These are phyloP conservation scores for Rhodotorula graminis DNA, from an alignment of 768 basidiomycete genomes.

Conservation along the genomic window DNA sequence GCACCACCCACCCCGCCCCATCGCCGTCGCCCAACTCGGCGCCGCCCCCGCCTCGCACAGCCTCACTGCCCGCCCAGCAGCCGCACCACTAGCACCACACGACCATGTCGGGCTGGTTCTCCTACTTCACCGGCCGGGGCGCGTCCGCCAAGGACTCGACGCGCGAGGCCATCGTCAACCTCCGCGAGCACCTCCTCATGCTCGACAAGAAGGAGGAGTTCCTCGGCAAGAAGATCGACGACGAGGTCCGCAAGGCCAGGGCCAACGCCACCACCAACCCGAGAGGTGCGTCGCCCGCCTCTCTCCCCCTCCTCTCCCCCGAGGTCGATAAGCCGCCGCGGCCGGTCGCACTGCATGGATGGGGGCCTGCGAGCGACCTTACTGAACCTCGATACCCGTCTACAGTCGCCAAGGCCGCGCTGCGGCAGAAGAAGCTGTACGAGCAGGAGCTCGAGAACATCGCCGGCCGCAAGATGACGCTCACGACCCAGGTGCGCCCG, in stretches of 20 bases:
- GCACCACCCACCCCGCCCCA: background rate
- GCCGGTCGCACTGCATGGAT: no score
- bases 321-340: background rate
- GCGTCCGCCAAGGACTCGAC: slow-evolving; percentile 73
- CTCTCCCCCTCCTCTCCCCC: background rate
- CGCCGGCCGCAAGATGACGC: slow-evolving; percentile 75
- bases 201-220: slow-evolving; percentile 99
- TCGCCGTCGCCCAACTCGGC: background rate
- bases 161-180: slow-evolving; percentile 83
- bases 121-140: slow-evolving; percentile 73
- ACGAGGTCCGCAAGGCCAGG: slow-evolving; percentile 84
- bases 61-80: no score
- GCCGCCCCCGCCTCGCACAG: no score
- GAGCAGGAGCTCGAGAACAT: slow-evolving; percentile 82
- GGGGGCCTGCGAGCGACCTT: no score
- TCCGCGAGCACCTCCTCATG: slow-evolving; percentile 91
- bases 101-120: slow-evolving; percentile 61
- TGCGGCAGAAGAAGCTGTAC: slow-evolving; percentile 86
- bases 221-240: slow-evolving; percentile 92
- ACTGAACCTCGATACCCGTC: background rate
- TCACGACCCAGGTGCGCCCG: slow-evolving; percentile 71
- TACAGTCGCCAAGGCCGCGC: slow-evolving; percentile 77
- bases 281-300: slow-evolving; percentile 59
- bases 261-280: slow-evolving; percentile 92
- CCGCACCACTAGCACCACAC: background rate